Percentiles rank a stretch among this genome's conserved stretches.
These are phyloP conservation scores for Podospora sp. DNA, from an alignment of 495 filamentous ascomycete genomes.

Conservation along the genomic window DNA sequence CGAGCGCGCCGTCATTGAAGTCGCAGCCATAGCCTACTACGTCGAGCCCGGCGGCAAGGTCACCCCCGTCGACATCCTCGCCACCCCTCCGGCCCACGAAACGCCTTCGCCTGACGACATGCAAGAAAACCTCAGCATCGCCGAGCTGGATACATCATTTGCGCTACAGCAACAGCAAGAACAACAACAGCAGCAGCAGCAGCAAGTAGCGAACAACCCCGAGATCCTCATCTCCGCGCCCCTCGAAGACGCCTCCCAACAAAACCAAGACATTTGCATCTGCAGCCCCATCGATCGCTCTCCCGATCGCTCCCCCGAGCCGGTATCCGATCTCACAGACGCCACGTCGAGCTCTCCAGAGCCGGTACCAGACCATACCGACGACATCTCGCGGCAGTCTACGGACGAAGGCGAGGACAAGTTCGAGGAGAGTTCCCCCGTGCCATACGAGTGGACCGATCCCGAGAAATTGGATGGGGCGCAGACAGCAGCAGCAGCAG, in stretches of 20 bases:
- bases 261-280: no score
- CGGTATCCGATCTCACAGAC: no score
- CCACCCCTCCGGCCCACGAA: background rate
- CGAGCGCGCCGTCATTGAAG: background rate
- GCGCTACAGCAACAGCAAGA: background rate
- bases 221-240: background rate
- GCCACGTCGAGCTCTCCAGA: no score
- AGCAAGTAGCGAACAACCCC: background rate
- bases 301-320: no score
- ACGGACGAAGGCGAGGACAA: background rate
- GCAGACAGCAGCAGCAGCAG: background rate
- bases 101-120: no score
- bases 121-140: background rate
- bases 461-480: background rate
- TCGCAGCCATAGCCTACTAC: conserved; percentile 23
- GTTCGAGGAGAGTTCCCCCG: background rate
- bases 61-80: conserved; percentile 19
- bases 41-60: conserved; percentile 26
- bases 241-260: background rate
- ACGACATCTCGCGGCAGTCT: no score
- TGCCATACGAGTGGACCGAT: background rate
- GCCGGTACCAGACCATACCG: no score
- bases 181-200: background rate
- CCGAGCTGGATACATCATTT: background rate
- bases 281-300: no score